Conservation (phyloP, 352 stramenopile genomes). For the Pythium chondricola region DNA sequence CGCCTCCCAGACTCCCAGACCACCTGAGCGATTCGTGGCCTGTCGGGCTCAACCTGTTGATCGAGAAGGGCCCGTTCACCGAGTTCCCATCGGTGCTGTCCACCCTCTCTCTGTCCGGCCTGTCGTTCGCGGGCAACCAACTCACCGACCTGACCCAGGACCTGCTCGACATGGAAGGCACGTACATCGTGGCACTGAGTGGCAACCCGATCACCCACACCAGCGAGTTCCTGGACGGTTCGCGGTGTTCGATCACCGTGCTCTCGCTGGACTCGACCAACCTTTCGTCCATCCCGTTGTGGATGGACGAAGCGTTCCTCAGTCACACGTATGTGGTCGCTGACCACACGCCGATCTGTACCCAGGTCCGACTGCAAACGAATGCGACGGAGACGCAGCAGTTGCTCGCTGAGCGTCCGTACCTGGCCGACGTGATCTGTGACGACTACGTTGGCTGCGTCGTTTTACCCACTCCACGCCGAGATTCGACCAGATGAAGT, state of each 20-base stretch:
- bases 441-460: neutral
- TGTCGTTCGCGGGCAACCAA: neutral
- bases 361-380: neutral
- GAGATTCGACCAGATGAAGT: slow-evolving; percentile 5
- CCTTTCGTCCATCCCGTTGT: neutral
- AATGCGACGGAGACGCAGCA: neutral
- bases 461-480: slow-evolving; percentile 2
- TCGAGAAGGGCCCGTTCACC: neutral
- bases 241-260: neutral
- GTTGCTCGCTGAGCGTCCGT: slow-evolving; percentile 1
- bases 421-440: slow-evolving; percentile 2
- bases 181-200: neutral
- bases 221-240: neutral
- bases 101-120: neutral
- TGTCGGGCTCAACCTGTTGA: neutral
- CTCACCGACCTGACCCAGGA: slow-evolving; percentile 2
- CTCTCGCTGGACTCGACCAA: slow-evolving; percentile 1
- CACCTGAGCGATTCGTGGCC: neutral
- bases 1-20: neutral
- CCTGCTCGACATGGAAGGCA: neutral
- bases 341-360: neutral
- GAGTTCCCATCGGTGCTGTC: neutral
- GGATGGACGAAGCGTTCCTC: slow-evolving; percentile 7
- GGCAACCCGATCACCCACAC: slow-evolving; percentile 3
- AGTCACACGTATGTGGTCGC: neutral